A percentile compares a stretch with the other conserved stretches of the same genome.
Evolutionary conservation across 2,329 filamentous ascomycete species (phyloP).

Genomic region (Exophiala lecanii-corni): DNA sequence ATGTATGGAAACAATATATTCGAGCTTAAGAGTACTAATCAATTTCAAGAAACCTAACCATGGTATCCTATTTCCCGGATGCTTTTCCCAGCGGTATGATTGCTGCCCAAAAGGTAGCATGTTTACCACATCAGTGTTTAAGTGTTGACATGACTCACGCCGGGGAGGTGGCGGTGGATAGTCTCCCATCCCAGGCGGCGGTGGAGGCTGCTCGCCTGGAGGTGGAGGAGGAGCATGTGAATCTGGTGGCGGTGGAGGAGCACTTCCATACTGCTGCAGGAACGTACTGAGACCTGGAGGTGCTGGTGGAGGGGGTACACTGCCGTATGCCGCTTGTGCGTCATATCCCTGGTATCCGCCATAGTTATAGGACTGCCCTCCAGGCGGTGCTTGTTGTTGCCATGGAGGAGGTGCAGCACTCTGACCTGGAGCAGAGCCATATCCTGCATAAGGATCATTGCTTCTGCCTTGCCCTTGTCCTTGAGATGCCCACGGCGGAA

Average conservation of each 20-base stretch:
- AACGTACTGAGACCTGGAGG: conserved; percentile 57
- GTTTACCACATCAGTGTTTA: too few species aligned
- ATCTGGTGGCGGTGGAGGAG: conserved; percentile 53
- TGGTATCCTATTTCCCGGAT: too few species aligned
- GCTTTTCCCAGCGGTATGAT: too few species aligned
- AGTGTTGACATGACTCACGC: not conserved
- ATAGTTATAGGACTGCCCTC: conserved; percentile 54
- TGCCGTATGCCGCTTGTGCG: conserved; percentile 34
- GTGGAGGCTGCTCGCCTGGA: conserved; percentile 25
- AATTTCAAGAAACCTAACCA: too few species aligned
- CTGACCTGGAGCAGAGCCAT: conserved; percentile 36
- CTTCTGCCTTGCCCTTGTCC: conserved; percentile 19
- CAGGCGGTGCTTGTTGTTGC: conserved; percentile 52
- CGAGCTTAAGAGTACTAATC: too few species aligned
- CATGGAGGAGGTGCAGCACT: conserved; percentile 51
- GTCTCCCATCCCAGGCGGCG: conserved; percentile 19
- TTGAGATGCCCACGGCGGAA: conserved; percentile 32
- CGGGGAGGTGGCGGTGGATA: conserved; percentile 14
- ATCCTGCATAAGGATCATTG: conserved; percentile 40
- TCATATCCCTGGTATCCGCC: conserved; percentile 44
- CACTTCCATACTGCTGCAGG: conserved; percentile 55
- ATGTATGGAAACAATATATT: too few species aligned
- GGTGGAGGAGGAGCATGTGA: conserved; percentile 38
- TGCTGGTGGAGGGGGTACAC: conserved; percentile 41
- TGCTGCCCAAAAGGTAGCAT: too few species aligned